Percentiles rank a stretch among this genome's conserved stretches.
These are phyloP conservation scores for Mycothermus thermophilus DNA, from an alignment of 495 filamentous ascomycete genomes.

Conservation along the genomic window DNA sequence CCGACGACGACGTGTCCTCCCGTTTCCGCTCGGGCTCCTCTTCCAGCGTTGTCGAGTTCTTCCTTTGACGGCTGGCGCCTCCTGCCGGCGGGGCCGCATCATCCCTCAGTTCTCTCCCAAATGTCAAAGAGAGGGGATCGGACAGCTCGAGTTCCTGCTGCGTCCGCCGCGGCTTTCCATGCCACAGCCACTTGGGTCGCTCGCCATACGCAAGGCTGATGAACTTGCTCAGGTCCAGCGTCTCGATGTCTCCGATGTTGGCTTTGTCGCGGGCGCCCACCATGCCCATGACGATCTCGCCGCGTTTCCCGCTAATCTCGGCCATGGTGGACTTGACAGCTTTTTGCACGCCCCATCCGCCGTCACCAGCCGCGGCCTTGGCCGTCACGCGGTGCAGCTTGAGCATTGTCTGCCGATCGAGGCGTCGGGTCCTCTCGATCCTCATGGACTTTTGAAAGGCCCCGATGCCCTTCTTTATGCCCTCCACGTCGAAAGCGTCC, in stretches of 20 bases:
- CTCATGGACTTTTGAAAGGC: constrained; percentile 85
- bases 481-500: constrained; percentile 78
- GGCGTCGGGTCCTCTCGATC: constrained; percentile 55
- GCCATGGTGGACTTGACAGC: constrained; percentile 92
- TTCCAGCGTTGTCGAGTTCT: constrained; percentile 25
- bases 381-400: constrained; percentile 67
- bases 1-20: too few relatives aligned
- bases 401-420: constrained; percentile 74
- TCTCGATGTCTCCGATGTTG: constrained; percentile 85
- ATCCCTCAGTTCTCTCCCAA: constrained; percentile 45
- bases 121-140: constrained; percentile 40
- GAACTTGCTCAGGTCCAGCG: constrained; percentile 74
- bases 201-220: constrained; percentile 62
- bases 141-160: constrained; percentile 35
- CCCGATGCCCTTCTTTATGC: constrained; percentile 67
- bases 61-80: constrained; percentile 41
- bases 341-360: constrained; percentile 56
- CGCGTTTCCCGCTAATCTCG: constrained; percentile 88
- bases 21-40: too few relatives aligned
- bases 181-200: constrained; percentile 84
- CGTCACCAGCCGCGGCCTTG: constrained; percentile 74
- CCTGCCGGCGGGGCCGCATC: constrained; percentile 21
- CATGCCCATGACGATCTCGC: constrained; percentile 87
- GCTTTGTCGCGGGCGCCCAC: constrained; percentile 78
- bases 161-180: constrained; percentile 58